Evolutionary conservation across 2,329 filamentous ascomycete genomes (phyloP).

Genomic region (Nemania bipapillata): DNA sequence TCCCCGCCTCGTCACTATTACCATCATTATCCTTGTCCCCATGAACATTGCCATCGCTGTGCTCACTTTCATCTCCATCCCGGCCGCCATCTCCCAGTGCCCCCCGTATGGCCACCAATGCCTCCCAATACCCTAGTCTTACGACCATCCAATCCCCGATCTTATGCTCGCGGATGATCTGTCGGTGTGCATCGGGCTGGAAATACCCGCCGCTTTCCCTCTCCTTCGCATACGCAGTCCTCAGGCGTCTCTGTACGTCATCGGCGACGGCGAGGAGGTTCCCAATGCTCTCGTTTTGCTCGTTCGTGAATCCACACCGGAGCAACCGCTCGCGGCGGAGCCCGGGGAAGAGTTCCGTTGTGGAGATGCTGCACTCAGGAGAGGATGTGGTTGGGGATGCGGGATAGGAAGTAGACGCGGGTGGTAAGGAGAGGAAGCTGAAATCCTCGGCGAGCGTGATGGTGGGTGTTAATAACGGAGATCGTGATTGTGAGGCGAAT

Average conservation of each 20-base stretch:
- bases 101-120: background rate
- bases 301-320: background rate
- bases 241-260: background rate
- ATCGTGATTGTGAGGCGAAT: background rate
- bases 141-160: constrained; percentile 8
- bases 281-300: background rate
- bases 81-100: background rate
- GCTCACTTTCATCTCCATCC: background rate
- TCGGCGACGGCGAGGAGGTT: background rate
- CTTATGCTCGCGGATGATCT: constrained; percentile 9
- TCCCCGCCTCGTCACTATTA: background rate
- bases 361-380: background rate
- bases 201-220: background rate
- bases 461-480: background rate
- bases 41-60: background rate
- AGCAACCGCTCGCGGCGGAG: background rate
- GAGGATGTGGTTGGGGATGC: background rate
- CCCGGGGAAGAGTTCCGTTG: background rate
- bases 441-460: background rate
- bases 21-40: background rate
- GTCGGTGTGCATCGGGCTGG: constrained; percentile 3
- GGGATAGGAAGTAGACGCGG: background rate
- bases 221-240: background rate
- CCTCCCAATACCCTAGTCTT: background rate
- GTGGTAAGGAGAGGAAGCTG: background rate